Evolutionary conservation across 495 filamentous ascomycete genomes (phyloP).

Genomic region (Penicillium fimorum): DNA sequence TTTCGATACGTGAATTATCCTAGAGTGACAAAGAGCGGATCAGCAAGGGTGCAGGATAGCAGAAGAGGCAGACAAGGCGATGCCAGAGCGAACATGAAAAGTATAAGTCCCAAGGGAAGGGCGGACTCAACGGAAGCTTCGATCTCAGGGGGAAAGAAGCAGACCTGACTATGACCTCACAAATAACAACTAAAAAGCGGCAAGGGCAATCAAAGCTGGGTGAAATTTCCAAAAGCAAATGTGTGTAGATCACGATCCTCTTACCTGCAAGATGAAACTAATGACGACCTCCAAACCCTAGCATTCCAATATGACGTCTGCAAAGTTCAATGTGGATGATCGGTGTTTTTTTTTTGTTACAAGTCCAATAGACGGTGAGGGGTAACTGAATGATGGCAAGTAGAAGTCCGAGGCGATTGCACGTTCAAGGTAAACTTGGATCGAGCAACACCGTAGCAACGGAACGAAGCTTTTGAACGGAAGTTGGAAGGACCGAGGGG

Average conservation of each 20-base stretch:
- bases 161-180: constrained; percentile 7
- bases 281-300: constrained; percentile 21
- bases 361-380: constrained; percentile 18
- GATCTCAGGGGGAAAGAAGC: constrained; percentile 9
- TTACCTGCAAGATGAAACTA: constrained; percentile 33
- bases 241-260: constrained; percentile 4
- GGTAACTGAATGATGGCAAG: constrained; percentile 11
- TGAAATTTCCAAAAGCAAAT: neutral
- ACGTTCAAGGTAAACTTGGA: constrained; percentile 15
- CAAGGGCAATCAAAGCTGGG: neutral
- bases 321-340: constrained; percentile 26
- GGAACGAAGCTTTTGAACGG: constrained; percentile 34
- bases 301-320: constrained; percentile 36
- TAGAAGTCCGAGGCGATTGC: constrained; percentile 22
- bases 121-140: constrained; percentile 8
- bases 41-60: constrained; percentile 19
- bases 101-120: constrained; percentile 1
- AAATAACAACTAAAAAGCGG: constrained; percentile 6
- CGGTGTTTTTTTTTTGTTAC: constrained; percentile 16
- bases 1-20: constrained; percentile 32
- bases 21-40: constrained; percentile 30
- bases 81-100: neutral
- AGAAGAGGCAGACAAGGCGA: constrained; percentile 11
- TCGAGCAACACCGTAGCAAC: constrained; percentile 25
- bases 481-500: constrained; percentile 41